Evolutionary conservation across 2,329 filamentous ascomycete species (phyloP), one percentile per base, ranked within the genome.

Genomic region (Colletotrichum tofieldiae): DNA sequence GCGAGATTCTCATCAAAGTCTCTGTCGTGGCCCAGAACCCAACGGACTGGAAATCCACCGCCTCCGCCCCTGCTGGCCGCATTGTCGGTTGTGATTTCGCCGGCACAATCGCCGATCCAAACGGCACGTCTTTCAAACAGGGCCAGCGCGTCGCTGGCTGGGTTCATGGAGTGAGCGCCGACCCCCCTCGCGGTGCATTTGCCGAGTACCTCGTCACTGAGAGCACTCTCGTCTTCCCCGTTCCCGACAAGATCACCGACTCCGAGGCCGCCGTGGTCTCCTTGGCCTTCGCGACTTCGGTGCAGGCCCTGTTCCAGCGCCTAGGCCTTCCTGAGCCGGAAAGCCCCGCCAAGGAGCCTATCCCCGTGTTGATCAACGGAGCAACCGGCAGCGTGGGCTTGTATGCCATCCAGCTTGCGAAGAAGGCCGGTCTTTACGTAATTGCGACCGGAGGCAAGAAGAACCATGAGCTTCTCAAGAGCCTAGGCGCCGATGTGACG

Each of bases 401-500:
- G 20, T 75, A 73, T 39, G 67, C 68, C 1, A 56, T 74, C 0
- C 70, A 74, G 55, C 61, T 73, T 1, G 72, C 70, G 7, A 74
- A 73, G 55, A 45, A 55, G 64, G 65, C 61, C 12, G 72, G 72
- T 2, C 20, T 72, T 1, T 37, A 9, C 35, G 72, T 74, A n/a
- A 71, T 74, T 18, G 67, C 71, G 8, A 73, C 71, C 0, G 71
- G 60, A 6, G 55, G 61, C 61, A 76, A 79, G 5, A 72, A 72
- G 32, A 86, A 86, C 74, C 79, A 80, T 51, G 81, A 78, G 1
- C 80, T 84, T 4, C 79, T 85, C 23, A 78, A 79, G 69, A 78
- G 76, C 1, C 81, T 84, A 3, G 87, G 87, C n/a, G 87, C 86
- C 11, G 83, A 84, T 26, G 77, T 78, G 7, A 81, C 79, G 20